Percentiles rank a stretch among this genome's conserved stretches.
Conservation (phyloP, 2,329 filamentous ascomycete species). For the Fusarium miscanthi region DNA sequence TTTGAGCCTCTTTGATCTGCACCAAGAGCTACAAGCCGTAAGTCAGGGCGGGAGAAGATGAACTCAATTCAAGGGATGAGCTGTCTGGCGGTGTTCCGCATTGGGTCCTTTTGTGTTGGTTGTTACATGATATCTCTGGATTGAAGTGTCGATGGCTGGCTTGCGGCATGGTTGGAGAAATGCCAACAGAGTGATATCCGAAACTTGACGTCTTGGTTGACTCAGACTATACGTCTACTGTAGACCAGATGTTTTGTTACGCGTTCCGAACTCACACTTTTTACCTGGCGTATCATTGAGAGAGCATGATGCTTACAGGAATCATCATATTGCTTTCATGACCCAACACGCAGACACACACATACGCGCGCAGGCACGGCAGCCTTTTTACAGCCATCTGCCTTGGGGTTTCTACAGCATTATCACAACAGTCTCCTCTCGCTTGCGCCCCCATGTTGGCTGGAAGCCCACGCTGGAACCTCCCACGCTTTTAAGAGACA, state of each 20-base stretch:
- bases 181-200: conserved; percentile 23
- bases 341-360: conserved; percentile 14
- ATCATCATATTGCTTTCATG: background rate
- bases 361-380: conserved; percentile 12
- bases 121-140: background rate
- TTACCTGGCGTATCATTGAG: background rate
- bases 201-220: conserved; percentile 9
- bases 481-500: conserved; percentile 38
- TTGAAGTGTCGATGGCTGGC: conserved; percentile 6
- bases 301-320: background rate
- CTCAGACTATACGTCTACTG: conserved; percentile 4
- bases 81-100: conserved; percentile 10
- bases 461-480: conserved; percentile 23
- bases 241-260: background rate
- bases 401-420: conserved; percentile 1
- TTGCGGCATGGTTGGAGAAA: conserved; percentile 19
- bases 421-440: conserved; percentile 22
- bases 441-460: conserved; percentile 31
- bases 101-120: conserved; percentile 5
- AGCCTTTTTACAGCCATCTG: conserved; percentile 6
- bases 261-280: background rate
- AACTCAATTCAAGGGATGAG: conserved; percentile 21
- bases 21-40: conserved; percentile 12
- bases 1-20: conserved; percentile 20
- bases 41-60: conserved; percentile 12